These are phyloP conservation scores for Solanum clarkiae DNA, from an alignment of 257 asterid genomes.

Conservation along the genomic window DNA sequence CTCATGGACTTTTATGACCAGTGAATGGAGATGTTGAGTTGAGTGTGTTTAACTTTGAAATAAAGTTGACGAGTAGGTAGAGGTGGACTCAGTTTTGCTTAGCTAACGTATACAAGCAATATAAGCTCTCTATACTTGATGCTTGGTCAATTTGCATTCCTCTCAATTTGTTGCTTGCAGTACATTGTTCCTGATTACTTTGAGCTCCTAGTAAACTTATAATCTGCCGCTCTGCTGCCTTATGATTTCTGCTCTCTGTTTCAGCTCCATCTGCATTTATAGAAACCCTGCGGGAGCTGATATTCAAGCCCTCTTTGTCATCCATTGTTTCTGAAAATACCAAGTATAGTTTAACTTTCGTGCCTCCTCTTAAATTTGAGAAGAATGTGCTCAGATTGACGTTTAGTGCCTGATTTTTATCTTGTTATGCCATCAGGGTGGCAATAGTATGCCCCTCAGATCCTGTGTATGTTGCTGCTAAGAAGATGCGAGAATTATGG, in stretches of 20 bases:
- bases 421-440: slow-evolving; percentile 39
- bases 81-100: not conserved
- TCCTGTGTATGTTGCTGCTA: slow-evolving; percentile 80
- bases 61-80: not conserved
- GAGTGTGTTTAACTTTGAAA: not conserved
- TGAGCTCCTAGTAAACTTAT: not conserved
- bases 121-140: not conserved
- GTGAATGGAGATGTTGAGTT: not conserved
- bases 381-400: not conserved
- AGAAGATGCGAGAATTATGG: slow-evolving; percentile 76
- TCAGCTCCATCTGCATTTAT: slow-evolving; percentile 84
- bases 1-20: not conserved
- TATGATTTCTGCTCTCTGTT: not conserved
- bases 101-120: not conserved
- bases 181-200: not conserved
- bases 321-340: slow-evolving; percentile 58
- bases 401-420: slow-evolving; percentile 6
- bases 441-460: slow-evolving; percentile 67
- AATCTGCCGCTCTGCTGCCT: not conserved
- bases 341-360: slow-evolving; percentile 29
- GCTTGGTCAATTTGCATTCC: not conserved
- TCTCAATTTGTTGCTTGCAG: not conserved
- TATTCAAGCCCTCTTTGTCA: slow-evolving; percentile 91
- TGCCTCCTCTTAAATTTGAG: not conserved
- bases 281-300: slow-evolving; percentile 81